Percentiles rank a stretch among this genome's conserved stretches.
phyloP scores from a whole-genome alignment of 2,329 filamentous ascomycete species.

The Colletotrichum eleusines region DNA sequence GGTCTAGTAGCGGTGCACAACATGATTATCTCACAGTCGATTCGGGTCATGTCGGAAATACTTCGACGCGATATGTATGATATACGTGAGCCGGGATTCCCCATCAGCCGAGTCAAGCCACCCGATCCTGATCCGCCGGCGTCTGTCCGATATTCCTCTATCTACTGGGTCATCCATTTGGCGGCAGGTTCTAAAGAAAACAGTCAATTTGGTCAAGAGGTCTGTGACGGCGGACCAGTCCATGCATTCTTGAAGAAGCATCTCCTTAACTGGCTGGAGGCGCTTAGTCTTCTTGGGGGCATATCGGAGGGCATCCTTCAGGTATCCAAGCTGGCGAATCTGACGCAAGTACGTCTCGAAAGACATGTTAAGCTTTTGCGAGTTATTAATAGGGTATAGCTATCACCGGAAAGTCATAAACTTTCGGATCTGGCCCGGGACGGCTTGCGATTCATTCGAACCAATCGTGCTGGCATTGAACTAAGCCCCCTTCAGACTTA shows the following conservation, averaged over 20 bases:
- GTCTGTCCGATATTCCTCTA: conserved; percentile 42
- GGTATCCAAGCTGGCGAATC: neutral
- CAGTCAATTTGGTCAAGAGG: neutral
- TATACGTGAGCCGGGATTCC: conserved; percentile 41
- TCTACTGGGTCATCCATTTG: conserved; percentile 44
- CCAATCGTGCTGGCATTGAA: neutral
- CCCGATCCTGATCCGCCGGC: conserved; percentile 38
- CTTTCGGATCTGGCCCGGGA: neutral
- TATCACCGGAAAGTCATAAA: neutral
- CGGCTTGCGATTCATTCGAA: neutral
- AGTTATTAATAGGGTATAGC: neutral
- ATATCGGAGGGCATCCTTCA: neutral
- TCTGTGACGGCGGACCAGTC: neutral
- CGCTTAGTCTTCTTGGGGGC: neutral
- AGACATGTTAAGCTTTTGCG: fast-evolving
- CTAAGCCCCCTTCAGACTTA: neutral
- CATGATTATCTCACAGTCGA: conserved; percentile 50
- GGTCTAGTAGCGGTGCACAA: conserved; percentile 44
- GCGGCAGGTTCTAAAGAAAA: neutral
- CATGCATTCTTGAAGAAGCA: neutral
- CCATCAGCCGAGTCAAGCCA: conserved; percentile 12
- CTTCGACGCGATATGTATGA: conserved; percentile 53
- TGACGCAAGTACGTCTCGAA: neutral
- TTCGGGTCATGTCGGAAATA: conserved; percentile 46
- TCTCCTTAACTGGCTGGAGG: neutral